Conservation (phyloP, 495 filamentous ascomycete species). For the Hypoxylon intermedium region DNA sequence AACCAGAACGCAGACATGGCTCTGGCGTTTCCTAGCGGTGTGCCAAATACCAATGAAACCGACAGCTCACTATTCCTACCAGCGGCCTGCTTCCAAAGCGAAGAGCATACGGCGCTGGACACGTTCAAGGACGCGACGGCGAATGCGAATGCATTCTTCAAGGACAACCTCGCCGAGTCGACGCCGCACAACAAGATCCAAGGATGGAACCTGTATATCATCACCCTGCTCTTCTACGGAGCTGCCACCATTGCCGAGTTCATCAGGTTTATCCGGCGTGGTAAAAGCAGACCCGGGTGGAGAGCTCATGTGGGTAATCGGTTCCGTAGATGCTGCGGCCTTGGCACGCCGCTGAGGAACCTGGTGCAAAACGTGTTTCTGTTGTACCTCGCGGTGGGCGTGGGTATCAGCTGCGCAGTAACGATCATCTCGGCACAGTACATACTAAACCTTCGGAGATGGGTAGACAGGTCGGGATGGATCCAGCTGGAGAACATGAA, state of each 20-base stretch:
- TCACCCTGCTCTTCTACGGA: constrained; percentile 40
- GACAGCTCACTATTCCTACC: constrained; percentile 42
- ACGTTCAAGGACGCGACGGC: constrained; percentile 10
- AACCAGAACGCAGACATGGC: constrained; percentile 34
- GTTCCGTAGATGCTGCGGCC: constrained; percentile 8
- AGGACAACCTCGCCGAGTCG: constrained; percentile 18
- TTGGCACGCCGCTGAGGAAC: constrained; percentile 14
- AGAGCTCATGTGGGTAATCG: constrained; percentile 8
- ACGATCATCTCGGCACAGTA: constrained; percentile 32
- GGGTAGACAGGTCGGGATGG: constrained; percentile 45
- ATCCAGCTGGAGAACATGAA: constrained; percentile 18
- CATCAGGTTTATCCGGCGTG: constrained; percentile 33
- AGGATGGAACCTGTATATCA: constrained; percentile 41
- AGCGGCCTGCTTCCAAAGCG: constrained; percentile 43
- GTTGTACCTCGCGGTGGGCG: constrained; percentile 35
- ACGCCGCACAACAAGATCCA: constrained; percentile 36
- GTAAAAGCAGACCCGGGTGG: constrained; percentile 25
- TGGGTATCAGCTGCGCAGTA: constrained; percentile 25
- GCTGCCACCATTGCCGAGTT: constrained; percentile 36
- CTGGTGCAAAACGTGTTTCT: constrained; percentile 27
- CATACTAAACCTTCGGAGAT: constrained; percentile 39
- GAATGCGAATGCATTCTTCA: constrained; percentile 18
- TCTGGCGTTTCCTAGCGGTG: constrained; percentile 32
- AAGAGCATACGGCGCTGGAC: neutral
- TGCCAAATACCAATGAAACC: constrained; percentile 23